These are phyloP conservation scores for Westerdykella ornata DNA, from an alignment of 2,329 filamentous ascomycete species.

Conservation along the genomic window DNA sequence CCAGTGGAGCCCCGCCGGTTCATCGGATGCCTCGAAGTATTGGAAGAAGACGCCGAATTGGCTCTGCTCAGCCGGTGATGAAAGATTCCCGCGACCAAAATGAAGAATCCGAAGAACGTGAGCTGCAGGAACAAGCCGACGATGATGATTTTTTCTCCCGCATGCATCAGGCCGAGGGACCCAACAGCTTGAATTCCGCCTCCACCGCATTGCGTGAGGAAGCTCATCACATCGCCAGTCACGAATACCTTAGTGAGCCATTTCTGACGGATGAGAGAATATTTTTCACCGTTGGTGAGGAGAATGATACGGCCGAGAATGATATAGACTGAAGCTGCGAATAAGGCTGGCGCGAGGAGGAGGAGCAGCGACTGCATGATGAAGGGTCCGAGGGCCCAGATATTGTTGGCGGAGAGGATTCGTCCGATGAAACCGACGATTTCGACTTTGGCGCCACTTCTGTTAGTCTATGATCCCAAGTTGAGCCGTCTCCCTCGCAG, in stretches of 20 bases:
- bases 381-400: slow-evolving; percentile 38
- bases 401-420: slow-evolving; percentile 30
- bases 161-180: slow-evolving; percentile 5
- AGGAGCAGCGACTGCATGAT: slow-evolving; percentile 41
- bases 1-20: too few relatives aligned
- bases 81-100: slow-evolving; percentile 20
- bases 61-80: slow-evolving; percentile 10
- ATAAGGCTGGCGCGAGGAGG: slow-evolving; percentile 43
- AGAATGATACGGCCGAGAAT: slow-evolving; percentile 43
- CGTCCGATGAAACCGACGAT: slow-evolving; percentile 47
- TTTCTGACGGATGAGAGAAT: slow-evolving; percentile 34
- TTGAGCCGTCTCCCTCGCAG: neutral
- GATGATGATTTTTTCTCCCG: slow-evolving; percentile 18
- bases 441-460: slow-evolving; percentile 38
- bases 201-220: slow-evolving; percentile 37
- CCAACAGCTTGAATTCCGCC: slow-evolving; percentile 14
- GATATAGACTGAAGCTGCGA: slow-evolving; percentile 47
- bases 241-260: slow-evolving; percentile 45
- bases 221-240: slow-evolving; percentile 41
- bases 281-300: slow-evolving; percentile 34
- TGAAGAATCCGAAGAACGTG: slow-evolving; percentile 46
- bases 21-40: neutral
- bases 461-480: neutral
- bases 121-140: slow-evolving; percentile 42
- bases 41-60: neutral